Base-by-base conservation (phyloP, 768 basidiomycete species). In the Tubosaeta sp. region DNA sequence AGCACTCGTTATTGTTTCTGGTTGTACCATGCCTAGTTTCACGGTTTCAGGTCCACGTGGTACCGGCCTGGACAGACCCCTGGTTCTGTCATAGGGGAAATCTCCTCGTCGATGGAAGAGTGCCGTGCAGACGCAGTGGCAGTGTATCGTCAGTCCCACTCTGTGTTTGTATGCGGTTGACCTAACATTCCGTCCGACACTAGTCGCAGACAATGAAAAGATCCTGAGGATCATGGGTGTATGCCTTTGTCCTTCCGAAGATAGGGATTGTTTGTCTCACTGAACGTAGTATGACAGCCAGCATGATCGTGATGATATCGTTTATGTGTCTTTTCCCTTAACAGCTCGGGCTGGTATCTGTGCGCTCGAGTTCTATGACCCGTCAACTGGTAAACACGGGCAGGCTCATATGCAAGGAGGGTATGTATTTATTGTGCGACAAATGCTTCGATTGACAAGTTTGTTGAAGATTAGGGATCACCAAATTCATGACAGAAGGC, bases 391-490 rank as follows among this genome's bases (percentile, higher is more conserved):
- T 69, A 91, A 91, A 67, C 91, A 93, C 60, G 88, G 91, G 16
- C 89, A 93, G 64, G 90, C 89, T 14, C 89, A 91, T 63, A 93
- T 91, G 91, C 88, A 92, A 69, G 90, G 89, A 42, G 82, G 89
- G 88, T 88, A 66, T 43, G 79, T 55, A 34, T 13, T 7, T 11
- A 13, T 19, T 8, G 0, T 9, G 1, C 13, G 0, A 1, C 22
- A 22, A 22, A 22, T 3, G 14, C 16, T 26, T 51, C 51, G n/a
- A 46, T 43, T n/a, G 45, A 48, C 33, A 10, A 22, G 25, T 29
- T 11, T 4, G 3, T 41, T 12, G 6, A 51, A 90, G 90, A 25
- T 74, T 91, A 55, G 90, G 91, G 29, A 92, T 95, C 66, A 86
- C 86, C 11, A 84, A 88, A 51, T 84, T 85, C 71, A 74, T 95